Evolutionary conservation across 2,329 filamentous ascomycete genomes (phyloP), one percentile per base, ranked within the genome.

Genomic region (Colletotrichum lupini): DNA sequence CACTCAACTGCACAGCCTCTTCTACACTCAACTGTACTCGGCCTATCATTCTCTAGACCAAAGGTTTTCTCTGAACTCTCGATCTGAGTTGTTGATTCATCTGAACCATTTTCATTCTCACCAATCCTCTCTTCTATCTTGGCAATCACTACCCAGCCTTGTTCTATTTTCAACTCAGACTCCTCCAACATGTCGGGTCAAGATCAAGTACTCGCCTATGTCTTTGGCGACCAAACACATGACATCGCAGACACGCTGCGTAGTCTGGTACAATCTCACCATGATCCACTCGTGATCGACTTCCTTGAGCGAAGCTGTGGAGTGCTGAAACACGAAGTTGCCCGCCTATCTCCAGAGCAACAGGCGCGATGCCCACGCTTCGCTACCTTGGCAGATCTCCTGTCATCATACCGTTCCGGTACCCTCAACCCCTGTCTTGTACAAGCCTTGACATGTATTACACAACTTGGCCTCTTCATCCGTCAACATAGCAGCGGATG

Each of bases 381-480:
- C 4, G 35, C 52, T 1, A 49, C n/a, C 1, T 26, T 65, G 3
- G 52, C 49, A 12, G 67, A 69, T 16, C 19, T 69, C 4, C 9
- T 69, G 9, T 35, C 60, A 22, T 59, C 11, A 4, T 35, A 52
- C 4, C 42, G 28, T 6, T 24, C 42, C 11, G 46, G 32, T 12
- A 35, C 57, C 22, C 57, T 63, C 19, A 68, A 63, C 3, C 66
- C 66, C 5, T 68, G 66, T 22, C 16, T 68, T 5, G 46, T 49
- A 1, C 66, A 68, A 49, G 66, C 46, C 2, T 46, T 68, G 46
- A 63, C 58, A n/a, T 68, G 66, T 8, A 63, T 63, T 22, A 19
- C 66, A 14, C 66, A 68, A n/a, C 32, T 68, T n/a, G 66, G 66
- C 24, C 66, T 68, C 57, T 68, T 68, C 28, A 63, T 68, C n/a